Evolutionary conservation across 2,329 filamentous ascomycete genomes (phyloP).

Genomic region (Clarireedia homoeocarpa): DNA sequence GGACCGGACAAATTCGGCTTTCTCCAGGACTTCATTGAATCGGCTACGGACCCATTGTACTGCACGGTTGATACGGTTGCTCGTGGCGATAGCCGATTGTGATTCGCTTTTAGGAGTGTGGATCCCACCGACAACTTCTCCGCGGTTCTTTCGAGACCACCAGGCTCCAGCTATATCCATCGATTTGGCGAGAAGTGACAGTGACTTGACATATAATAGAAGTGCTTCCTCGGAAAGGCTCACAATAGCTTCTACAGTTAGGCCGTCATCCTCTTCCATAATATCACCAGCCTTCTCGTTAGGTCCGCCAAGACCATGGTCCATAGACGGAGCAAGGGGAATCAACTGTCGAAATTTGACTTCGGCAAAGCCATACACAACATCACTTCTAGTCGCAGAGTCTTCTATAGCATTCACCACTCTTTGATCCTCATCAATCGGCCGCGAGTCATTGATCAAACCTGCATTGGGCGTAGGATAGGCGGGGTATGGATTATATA

Average conservation of each 20-base stretch:
- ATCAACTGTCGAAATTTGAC: conserved; percentile 98
- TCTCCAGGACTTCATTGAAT: conserved; percentile 96
- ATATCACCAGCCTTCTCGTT: conserved; percentile 46
- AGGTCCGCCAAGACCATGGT: conserved; percentile 61
- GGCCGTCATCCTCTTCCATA: conserved; percentile 60
- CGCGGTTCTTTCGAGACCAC: conserved; percentile 76
- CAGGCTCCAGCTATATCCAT: conserved; percentile 92
- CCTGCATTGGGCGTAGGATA: conserved; percentile 65
- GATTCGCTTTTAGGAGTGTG: conserved; percentile 35
- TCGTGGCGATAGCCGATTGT: conserved; percentile 33
- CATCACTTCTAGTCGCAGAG: conserved; percentile 84
- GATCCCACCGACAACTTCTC: conserved; percentile 43
- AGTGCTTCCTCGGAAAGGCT: conserved; percentile 88
- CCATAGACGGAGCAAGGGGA: conserved; percentile 71
- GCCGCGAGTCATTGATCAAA: conserved; percentile 60
- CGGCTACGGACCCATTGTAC: conserved; percentile 92
- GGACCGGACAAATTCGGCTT: conserved; percentile 86
- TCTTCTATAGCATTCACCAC: conserved; percentile 82
- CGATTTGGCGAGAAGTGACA: conserved; percentile 81
- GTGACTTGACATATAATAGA: conserved; percentile 90
- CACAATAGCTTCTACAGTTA: conserved; percentile 81
- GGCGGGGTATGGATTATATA: conserved; percentile 75
- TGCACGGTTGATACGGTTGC: conserved; percentile 75
- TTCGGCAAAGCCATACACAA: conserved; percentile 95
- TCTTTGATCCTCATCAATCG: conserved; percentile 70